These are phyloP conservation scores for Didymella glomerata DNA, from an alignment of 2,329 filamentous ascomycete genomes.

Conservation along the genomic window DNA sequence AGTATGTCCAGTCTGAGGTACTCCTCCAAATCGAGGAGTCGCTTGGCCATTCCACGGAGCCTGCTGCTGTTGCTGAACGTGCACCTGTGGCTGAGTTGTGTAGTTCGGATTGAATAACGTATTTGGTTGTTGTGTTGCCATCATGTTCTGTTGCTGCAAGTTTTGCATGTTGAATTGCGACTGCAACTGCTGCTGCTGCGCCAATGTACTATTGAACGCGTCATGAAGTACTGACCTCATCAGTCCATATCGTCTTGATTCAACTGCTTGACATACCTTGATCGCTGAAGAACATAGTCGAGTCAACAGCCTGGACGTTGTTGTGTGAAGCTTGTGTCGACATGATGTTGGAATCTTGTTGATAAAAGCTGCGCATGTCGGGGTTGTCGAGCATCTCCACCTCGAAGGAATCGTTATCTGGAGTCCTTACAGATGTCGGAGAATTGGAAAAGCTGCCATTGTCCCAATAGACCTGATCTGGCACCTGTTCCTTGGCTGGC, in stretches of 20 bases:
- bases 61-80: conserved; percentile 33
- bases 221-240: conserved; percentile 38
- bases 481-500: conserved; percentile 36
- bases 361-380: conserved; percentile 42
- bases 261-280: conserved; percentile 30
- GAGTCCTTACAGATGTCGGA: conserved; percentile 47
- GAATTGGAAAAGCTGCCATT: conserved; percentile 48
- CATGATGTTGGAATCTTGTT: conserved; percentile 35
- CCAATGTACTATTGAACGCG: conserved; percentile 35
- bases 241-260: conserved; percentile 12
- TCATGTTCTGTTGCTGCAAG: conserved; percentile 29
- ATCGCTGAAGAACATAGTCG: conserved; percentile 34
- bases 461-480: conserved; percentile 45
- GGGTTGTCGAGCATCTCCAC: conserved; percentile 42
- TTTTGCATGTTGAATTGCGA: conserved; percentile 30
- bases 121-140: conserved; percentile 30
- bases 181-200: conserved; percentile 36
- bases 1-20: conserved; percentile 39
- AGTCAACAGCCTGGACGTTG: conserved; percentile 33
- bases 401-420: conserved; percentile 46
- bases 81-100: conserved; percentile 16
- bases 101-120: conserved; percentile 34
- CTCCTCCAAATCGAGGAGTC: conserved; percentile 38
- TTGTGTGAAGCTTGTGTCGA: conserved; percentile 40
- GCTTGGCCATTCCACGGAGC: conserved; percentile 47